These are phyloP conservation scores for Actinomortierella wolfii DNA, from an alignment of 371 early-diverging fungal genomes.

Conservation along the genomic window DNA sequence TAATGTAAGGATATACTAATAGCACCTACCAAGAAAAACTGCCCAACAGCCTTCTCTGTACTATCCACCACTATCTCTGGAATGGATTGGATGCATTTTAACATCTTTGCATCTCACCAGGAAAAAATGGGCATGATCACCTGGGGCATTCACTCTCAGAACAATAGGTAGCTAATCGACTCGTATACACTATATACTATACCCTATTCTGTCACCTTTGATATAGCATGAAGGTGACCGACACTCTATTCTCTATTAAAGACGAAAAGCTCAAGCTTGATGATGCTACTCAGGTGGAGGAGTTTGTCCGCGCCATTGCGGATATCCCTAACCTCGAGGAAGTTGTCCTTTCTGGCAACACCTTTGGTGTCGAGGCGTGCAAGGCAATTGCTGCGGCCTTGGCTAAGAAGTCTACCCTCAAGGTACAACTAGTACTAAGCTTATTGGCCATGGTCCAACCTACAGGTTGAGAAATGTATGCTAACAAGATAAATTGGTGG, in stretches of 20 bases:
- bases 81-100: too few species aligned
- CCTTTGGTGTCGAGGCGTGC: slow-evolving; percentile 93
- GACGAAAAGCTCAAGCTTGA: slow-evolving; percentile 81
- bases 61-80: too few species aligned
- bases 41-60: too few species aligned
- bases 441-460: not conserved
- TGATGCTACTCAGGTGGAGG: slow-evolving; percentile 81
- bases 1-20: too few species aligned
- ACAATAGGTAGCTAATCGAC: too few species aligned
- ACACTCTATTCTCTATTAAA: slow-evolving; percentile 64
- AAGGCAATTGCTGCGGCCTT: slow-evolving; percentile 80
- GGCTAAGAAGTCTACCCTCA: slow-evolving; percentile 65
- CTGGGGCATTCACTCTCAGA: too few species aligned
- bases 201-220: too few species aligned
- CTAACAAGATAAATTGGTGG: not conserved
- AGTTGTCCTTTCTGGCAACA: slow-evolving; percentile 90
- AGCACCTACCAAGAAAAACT: too few species aligned
- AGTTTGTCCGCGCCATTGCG: slow-evolving; percentile 72
- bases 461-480: not conserved
- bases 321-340: slow-evolving; percentile 69
- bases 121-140: too few species aligned
- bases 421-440: slow-evolving; percentile 72
- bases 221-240: slow-evolving; percentile 6
- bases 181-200: too few species aligned
- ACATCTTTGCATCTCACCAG: too few species aligned